Evolutionary conservation across 805 yeast genomes (phyloP).

Genomic region (Lipomyces kockii): DNA sequence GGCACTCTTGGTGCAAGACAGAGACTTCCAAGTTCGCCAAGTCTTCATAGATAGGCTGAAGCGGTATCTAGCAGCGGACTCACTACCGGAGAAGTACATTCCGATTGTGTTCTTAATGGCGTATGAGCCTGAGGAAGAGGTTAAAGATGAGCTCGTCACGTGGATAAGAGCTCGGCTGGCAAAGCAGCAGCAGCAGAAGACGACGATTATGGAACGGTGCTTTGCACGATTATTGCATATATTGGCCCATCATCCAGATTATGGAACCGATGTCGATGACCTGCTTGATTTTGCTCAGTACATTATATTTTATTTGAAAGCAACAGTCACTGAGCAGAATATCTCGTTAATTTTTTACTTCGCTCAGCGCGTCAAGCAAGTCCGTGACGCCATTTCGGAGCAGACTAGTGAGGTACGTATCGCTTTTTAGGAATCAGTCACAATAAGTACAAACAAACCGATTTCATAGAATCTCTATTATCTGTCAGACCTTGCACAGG

Average conservation of each 20-base stretch:
- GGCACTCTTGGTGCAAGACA: constrained; percentile 69
- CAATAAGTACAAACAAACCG: neutral
- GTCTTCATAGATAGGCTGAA: constrained; percentile 57
- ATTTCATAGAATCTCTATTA: constrained; percentile 55
- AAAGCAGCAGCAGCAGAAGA: constrained; percentile 36
- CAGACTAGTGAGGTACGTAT: constrained; percentile 44
- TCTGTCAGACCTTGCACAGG: constrained; percentile 74
- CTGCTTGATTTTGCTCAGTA: constrained; percentile 58
- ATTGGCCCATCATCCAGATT: constrained; percentile 76
- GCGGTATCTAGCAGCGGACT: constrained; percentile 54
- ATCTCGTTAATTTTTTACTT: constrained; percentile 74
- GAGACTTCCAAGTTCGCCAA: constrained; percentile 59
- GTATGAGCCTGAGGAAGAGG: constrained; percentile 64
- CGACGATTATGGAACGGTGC: constrained; percentile 61
- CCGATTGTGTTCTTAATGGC: constrained; percentile 75
- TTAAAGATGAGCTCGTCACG: constrained; percentile 59
- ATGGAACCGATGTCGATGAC: constrained; percentile 41
- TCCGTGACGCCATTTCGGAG: constrained; percentile 59
- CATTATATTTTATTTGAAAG: constrained; percentile 61
- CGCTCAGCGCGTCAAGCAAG: constrained; percentile 79
- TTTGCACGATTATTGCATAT: constrained; percentile 70
- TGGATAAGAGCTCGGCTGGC: constrained; percentile 71
- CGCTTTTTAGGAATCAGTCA: neutral
- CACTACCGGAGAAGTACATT: constrained; percentile 66
- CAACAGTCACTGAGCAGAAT: constrained; percentile 67